Percentiles rank a stretch among this genome's conserved stretches.
These are phyloP conservation scores for Capniomyces stellatus DNA, from an alignment of 371 early-diverging fungal genomes.

Conservation along the genomic window DNA sequence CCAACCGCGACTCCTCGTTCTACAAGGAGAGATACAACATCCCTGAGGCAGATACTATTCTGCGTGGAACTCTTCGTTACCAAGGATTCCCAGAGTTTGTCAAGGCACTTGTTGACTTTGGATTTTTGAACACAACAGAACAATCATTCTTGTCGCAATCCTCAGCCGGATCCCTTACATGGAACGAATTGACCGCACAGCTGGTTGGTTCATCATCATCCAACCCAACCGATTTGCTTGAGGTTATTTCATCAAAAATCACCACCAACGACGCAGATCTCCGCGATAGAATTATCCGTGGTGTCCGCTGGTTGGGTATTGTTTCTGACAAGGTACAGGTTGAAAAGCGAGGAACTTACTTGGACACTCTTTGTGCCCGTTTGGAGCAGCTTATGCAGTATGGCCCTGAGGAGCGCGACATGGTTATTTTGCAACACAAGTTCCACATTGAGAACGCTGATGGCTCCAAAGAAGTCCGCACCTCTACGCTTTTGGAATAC, in stretches of 20 bases:
- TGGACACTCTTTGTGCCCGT: slow-evolving; percentile 91
- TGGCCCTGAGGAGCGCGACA: slow-evolving; percentile 78
- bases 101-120: slow-evolving; percentile 80
- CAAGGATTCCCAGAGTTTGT: slow-evolving; percentile 55
- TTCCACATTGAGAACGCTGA: slow-evolving; percentile 77
- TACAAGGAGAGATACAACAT: slow-evolving; percentile 90
- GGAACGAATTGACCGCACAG: slow-evolving; percentile 52
- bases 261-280: slow-evolving; percentile 28
- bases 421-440: slow-evolving; percentile 92
- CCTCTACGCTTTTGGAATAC: slow-evolving; percentile 80
- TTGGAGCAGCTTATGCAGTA: slow-evolving; percentile 88
- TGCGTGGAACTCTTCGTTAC: slow-evolving; percentile 89
- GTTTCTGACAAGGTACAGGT: slow-evolving; percentile 36
- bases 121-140: slow-evolving; percentile 66
- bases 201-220: slow-evolving; percentile 27
- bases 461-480: slow-evolving; percentile 59
- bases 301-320: slow-evolving; percentile 73
- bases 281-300: slow-evolving; percentile 30
- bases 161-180: slow-evolving; percentile 36
- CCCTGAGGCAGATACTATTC: slow-evolving; percentile 81
- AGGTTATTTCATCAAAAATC: slow-evolving; percentile 29
- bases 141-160: slow-evolving; percentile 24
- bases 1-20: slow-evolving; percentile 93
- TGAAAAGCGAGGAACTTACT: slow-evolving; percentile 51
- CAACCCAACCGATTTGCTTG: slow-evolving; percentile 26